Conservation (phyloP, 345 rosid species). For the Populus euphratica region DNA sequence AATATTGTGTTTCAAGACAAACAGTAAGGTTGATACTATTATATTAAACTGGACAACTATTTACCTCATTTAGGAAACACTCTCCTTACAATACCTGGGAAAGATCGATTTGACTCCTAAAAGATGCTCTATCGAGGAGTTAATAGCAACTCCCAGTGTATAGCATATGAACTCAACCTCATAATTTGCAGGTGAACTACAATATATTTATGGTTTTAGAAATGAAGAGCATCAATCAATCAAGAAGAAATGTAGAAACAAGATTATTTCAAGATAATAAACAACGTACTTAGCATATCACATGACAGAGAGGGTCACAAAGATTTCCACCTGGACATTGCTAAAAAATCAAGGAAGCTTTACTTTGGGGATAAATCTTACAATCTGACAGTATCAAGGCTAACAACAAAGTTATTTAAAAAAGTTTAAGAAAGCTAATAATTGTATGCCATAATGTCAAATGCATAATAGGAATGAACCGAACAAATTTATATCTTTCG, state of each 20-base stretch:
- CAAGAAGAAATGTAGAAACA: neutral
- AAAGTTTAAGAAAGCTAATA: neutral
- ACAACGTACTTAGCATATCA: neutral
- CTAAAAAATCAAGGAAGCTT: neutral
- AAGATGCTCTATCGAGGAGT: neutral
- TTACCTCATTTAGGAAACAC: neutral
- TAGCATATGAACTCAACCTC: neutral
- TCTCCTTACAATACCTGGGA: neutral
- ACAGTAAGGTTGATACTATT: neutral
- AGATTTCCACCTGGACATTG: neutral
- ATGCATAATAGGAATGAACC: neutral
- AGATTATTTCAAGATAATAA: neutral
- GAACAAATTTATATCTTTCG: neutral
- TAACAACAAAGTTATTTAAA: slow-evolving; percentile 17
- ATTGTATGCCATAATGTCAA: neutral
- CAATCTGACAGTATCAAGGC: neutral
- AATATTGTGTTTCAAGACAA: neutral
- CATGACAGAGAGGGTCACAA: neutral
- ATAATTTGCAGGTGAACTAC: neutral
- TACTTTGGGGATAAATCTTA: neutral
- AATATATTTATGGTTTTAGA: neutral
- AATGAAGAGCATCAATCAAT: neutral
- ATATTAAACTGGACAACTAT: neutral
- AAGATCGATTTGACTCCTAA: neutral
- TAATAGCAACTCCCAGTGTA: neutral